Evolutionary conservation across 768 basidiomycete genomes (phyloP), one percentile per base, ranked within the genome.

Genomic region (Russula olivacea): DNA sequence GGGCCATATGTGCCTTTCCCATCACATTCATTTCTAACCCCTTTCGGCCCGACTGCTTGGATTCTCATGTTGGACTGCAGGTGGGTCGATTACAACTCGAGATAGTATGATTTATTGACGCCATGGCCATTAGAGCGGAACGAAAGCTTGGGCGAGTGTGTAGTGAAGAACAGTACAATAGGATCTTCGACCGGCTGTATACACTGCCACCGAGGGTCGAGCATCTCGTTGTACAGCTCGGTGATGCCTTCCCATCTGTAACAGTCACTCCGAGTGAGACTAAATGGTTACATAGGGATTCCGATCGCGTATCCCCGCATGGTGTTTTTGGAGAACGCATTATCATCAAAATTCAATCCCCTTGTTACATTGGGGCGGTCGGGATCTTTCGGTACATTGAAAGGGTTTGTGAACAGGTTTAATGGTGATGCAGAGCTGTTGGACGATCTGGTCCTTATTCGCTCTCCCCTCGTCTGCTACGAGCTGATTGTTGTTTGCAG

Each of bases 281-380:
- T 68, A 21, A 65, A 51, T 45, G 34, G 57, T 28, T 43, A 51
- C 55, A 45, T 58, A 87, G 86, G 86, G 1, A 83, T 91, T 59
- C 89, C 89, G 0, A 87, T 93, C 64, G 93, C 93, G 5, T 98
- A 98, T 72, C 96, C 96, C 32, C 87, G 96, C 58, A 87, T 94
- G 85, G 90, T 91, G 2, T 94, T 96, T 73, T 76, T 97, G 66
- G 96, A 91, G 73, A 77, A 75, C 23, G 82, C 88, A 8, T 75
- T 98, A 32, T 88, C 89, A 51, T 86, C 84, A 32, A 93, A 89
- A 74, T 78, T 88, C 54, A 98, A 98, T 72, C 94, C 95, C 1
- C 75, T 98, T 48, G 82, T 88, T 45, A 80, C 85, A 4, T 77
- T 98, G 9, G 89, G 88, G 8, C 81, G 83, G 71, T 11, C 45